Percentiles rank a stretch among this genome's conserved stretches.
These are phyloP conservation scores for Scytalidium lignicola DNA, from an alignment of 2,329 filamentous ascomycete genomes.

Conservation along the genomic window DNA sequence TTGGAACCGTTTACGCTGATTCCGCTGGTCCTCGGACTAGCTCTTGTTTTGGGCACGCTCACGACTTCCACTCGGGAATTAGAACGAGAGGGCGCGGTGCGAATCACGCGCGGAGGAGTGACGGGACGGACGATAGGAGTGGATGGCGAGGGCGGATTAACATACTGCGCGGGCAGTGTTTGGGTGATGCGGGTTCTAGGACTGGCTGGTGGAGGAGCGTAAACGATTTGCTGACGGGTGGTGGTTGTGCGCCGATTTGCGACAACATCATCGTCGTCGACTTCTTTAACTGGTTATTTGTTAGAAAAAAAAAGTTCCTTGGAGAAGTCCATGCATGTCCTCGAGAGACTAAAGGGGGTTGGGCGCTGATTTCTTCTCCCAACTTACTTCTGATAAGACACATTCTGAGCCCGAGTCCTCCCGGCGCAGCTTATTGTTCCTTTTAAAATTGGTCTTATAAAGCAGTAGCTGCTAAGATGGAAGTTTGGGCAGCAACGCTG, in stretches of 20 bases:
- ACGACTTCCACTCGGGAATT: slow-evolving; percentile 15
- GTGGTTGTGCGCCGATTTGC: background rate
- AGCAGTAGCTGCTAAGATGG: background rate
- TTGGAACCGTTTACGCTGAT: background rate
- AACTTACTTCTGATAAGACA: background rate
- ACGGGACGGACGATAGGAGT: slow-evolving; percentile 6
- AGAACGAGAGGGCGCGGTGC: slow-evolving; percentile 3
- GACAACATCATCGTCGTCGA: background rate
- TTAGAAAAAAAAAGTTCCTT: background rate
- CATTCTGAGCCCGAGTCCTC: background rate
- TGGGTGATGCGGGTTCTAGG: slow-evolving; percentile 11
- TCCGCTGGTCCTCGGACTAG: slow-evolving; percentile 7
- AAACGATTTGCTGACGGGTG: background rate
- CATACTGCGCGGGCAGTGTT: slow-evolving; percentile 12
- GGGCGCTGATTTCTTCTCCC: background rate
- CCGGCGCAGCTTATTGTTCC: too few relatives aligned
- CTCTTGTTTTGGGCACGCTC: slow-evolving; percentile 7
- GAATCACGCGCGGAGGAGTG: slow-evolving; percentile 3
- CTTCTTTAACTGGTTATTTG: background rate
- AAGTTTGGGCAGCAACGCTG: background rate
- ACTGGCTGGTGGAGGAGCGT: slow-evolving; percentile 8
- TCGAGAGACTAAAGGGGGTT: background rate
- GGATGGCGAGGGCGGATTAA: slow-evolving; percentile 9
- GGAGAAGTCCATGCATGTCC: background rate
- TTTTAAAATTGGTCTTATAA: too few relatives aligned